These are phyloP conservation scores for Exophiala spinifera DNA, from an alignment of 2,329 filamentous ascomycete genomes.

Conservation along the genomic window DNA sequence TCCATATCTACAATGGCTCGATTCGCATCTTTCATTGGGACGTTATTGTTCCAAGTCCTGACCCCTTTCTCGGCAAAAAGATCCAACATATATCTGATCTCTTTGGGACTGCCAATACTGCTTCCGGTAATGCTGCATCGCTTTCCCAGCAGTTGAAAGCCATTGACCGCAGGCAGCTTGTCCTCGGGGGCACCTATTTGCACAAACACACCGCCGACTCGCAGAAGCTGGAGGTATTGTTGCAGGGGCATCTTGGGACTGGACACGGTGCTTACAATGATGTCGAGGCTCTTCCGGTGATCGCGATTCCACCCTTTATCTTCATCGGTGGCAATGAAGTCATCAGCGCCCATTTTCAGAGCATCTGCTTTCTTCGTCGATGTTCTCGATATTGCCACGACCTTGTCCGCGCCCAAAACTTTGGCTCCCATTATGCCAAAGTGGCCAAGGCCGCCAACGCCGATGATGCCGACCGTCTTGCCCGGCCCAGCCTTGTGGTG, in stretches of 20 bases:
- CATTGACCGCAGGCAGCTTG: conserved; percentile 52
- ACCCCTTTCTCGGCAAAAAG: conserved; percentile 45
- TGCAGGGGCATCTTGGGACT: conserved; percentile 60
- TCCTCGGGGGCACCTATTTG: conserved; percentile 68
- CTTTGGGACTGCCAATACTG: conserved; percentile 43
- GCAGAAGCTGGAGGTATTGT: conserved; percentile 60
- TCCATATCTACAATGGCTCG: conserved; percentile 44
- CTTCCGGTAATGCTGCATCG: conserved; percentile 54
- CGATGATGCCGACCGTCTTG: conserved; percentile 68
- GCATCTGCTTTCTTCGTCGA: conserved; percentile 53
- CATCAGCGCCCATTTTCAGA: conserved; percentile 53
- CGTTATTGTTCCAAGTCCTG: conserved; percentile 44
- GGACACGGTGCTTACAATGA: conserved; percentile 59
- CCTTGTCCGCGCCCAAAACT: conserved; percentile 65
- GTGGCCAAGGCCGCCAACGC: conserved; percentile 71
- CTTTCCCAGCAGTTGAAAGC: conserved; percentile 59
- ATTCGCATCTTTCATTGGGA: conserved; percentile 46
- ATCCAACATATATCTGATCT: conserved; percentile 46
- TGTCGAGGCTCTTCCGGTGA: conserved; percentile 50
- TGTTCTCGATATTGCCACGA: conserved; percentile 56
- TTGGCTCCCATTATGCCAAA: conserved; percentile 69
- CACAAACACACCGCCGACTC: conserved; percentile 59
- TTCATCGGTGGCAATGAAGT: conserved; percentile 57
- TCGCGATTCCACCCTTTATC: conserved; percentile 53
- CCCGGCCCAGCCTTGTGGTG: conserved; percentile 67